Evolutionary conservation across 2,329 filamentous ascomycete genomes (phyloP).

Genomic region (Fusarium palustre): DNA sequence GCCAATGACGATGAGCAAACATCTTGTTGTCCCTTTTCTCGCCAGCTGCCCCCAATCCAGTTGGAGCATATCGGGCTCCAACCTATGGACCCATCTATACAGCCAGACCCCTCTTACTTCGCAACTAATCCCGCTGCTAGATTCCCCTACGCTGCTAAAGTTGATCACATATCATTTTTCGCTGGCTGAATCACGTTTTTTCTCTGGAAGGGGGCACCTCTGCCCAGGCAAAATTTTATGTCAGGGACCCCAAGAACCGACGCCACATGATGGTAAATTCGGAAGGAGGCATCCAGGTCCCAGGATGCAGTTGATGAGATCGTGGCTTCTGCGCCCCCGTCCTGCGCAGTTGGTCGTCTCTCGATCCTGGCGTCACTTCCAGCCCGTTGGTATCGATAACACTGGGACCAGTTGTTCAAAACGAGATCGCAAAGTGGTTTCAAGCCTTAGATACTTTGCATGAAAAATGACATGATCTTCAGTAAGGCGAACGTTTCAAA

Average conservation of each 20-base stretch:
- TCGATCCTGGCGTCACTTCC: constrained; percentile 33
- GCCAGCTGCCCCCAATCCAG: constrained; percentile 15
- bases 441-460: constrained; percentile 24
- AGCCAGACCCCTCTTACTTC: constrained; percentile 8
- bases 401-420: constrained; percentile 17
- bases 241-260: constrained; percentile 4
- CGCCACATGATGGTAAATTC: constrained; percentile 7
- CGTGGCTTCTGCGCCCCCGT: constrained; percentile 30
- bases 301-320: constrained; percentile 25
- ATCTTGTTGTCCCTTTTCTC: constrained; percentile 38
- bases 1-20: constrained; percentile 21
- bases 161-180: constrained; percentile 38
- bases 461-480: constrained; percentile 18
- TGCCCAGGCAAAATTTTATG: constrained; percentile 5
- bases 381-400: constrained; percentile 29
- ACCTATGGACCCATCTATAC: constrained; percentile 17
- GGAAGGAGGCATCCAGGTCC: constrained; percentile 8
- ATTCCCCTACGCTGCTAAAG: constrained; percentile 25
- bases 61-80: constrained; percentile 11
- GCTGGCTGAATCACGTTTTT: constrained; percentile 3
- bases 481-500: constrained; percentile 25
- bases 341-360: constrained; percentile 17
- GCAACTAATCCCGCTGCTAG: constrained; percentile 19
- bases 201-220: constrained; percentile 7
- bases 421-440: constrained; percentile 12